Base-by-base conservation (phyloP, 1,139 yeast genomes). In the Debaryomyces sp. region DNA sequence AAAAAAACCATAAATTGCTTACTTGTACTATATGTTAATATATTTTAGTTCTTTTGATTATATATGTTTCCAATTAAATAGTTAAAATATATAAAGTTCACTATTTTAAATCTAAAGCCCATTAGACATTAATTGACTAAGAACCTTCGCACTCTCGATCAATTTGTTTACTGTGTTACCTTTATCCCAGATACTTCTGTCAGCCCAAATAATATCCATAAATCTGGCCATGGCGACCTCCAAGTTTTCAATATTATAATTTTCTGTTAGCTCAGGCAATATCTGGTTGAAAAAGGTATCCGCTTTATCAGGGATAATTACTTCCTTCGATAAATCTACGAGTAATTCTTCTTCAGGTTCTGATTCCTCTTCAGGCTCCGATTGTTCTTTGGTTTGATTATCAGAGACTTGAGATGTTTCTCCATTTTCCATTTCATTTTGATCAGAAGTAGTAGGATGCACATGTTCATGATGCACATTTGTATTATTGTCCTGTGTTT, bases 131-230 rank as follows among this genome's bases (percentile, higher is more conserved):
- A 26, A 41, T 18, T 29, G 26, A 10, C 13, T 30, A 6, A 41
- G 33, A 18, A 15, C n/a, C 13, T 30, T 52, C 10, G 63, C 55
- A 5, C 66, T 66, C 10, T 57, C 54, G 24, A 46, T 54, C 46
- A 75, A 62, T 43, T 59, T 65, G 6, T 57, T 56, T 32, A 76
- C 57, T 2, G 80, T 74, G 1, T 48, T 49, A 1, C 78, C 69
- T 56, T 91, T 85, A 61, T 91, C 82, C 89, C 96, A 85, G 6
- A 69, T 64, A 44, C 74, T 67, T 47, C 96, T 76, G 54, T 82
- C 81, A 9, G 73, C 68, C 97, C 97, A 94, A 3, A 89, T 77
- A 12, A 85, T 73, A 45, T 88, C 94, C 73, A 89, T 82, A 43
- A 91, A 64, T 42, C 78, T 75, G 4, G 98, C 85, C 73, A 87